Percentiles rank a stretch among this genome's conserved stretches.
These are phyloP conservation scores for Marasmius oreades DNA, from an alignment of 1,284 basidiomycete species.

Conservation along the genomic window DNA sequence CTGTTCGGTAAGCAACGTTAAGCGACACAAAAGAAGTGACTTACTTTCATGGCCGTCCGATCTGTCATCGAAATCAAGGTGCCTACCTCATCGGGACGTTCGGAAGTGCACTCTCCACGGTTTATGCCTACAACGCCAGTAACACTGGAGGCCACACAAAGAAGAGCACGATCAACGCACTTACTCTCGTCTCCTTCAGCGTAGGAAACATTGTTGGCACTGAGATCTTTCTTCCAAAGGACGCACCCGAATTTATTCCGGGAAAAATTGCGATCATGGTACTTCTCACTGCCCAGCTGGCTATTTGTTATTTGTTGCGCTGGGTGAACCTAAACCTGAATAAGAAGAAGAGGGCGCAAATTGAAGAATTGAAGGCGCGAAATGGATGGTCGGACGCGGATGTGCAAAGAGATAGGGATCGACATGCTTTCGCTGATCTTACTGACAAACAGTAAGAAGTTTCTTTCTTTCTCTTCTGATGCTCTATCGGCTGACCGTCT, in stretches of 20 bases:
- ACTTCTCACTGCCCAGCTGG: constrained; percentile 50
- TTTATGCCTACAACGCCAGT: constrained; percentile 66
- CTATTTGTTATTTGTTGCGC: constrained; percentile 46
- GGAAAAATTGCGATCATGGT: constrained; percentile 63
- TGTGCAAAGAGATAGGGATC: constrained; percentile 51
- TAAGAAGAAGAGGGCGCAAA: constrained; percentile 38
- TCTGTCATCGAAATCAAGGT: constrained; percentile 26
- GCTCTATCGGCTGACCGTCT: no score
- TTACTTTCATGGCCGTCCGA: neutral
- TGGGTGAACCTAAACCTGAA: constrained; percentile 58
- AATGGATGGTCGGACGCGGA: constrained; percentile 57
- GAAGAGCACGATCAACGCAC: constrained; percentile 62
- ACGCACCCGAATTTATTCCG: constrained; percentile 59
- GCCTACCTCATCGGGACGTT: constrained; percentile 58
- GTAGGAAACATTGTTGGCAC: constrained; percentile 59
- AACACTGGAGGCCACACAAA: constrained; percentile 69
- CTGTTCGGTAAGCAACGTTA: constrained; percentile 45
- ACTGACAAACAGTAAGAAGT: constrained; percentile 51
- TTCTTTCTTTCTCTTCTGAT: no score
- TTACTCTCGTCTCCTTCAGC: constrained; percentile 56
- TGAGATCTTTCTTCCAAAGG: constrained; percentile 60
- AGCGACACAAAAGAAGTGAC: neutral
- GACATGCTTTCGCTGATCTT: constrained; percentile 59
- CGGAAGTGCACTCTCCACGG: constrained; percentile 54
- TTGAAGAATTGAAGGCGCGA: constrained; percentile 42